Percentiles rank a stretch among this genome's conserved stretches.
These are phyloP conservation scores for Ophiobolus disseminans DNA, from an alignment of 2,329 filamentous ascomycete genomes.

Conservation along the genomic window DNA sequence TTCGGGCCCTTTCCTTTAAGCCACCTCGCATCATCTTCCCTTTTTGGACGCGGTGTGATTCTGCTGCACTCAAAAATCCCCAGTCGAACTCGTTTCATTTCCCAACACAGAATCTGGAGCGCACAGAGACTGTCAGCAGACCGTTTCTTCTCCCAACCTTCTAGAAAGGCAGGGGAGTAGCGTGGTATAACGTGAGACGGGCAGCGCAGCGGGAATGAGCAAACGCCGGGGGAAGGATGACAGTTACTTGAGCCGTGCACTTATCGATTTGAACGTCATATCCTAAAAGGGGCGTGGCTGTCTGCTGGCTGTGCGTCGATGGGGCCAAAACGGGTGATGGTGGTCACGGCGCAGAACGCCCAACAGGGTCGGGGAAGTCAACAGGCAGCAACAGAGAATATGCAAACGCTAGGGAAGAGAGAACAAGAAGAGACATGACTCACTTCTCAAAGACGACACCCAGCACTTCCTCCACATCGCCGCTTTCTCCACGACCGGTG, in stretches of 20 bases:
- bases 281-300: constrained; percentile 34
- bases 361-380: background rate
- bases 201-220: background rate
- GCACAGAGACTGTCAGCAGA: constrained; percentile 8
- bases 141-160: constrained; percentile 1
- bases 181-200: constrained; percentile 15
- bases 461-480: constrained; percentile 93
- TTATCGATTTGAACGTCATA: constrained; percentile 19
- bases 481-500: constrained; percentile 81
- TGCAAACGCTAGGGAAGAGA: constrained; percentile 2
- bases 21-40: too few species aligned
- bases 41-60: too few species aligned
- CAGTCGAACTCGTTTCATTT: constrained; percentile 16
- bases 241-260: constrained; percentile 5
- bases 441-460: constrained; percentile 98
- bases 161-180: constrained; percentile 3
- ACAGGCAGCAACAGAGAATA: constrained; percentile 4
- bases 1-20: too few species aligned
- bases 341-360: constrained; percentile 2
- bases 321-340: constrained; percentile 10
- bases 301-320: constrained; percentile 7
- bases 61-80: too few species aligned
- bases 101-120: constrained; percentile 33
- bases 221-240: constrained; percentile 2
- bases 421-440: constrained; percentile 45